phyloP scores from a whole-genome alignment of 2,329 filamentous ascomycete genomes.

The Grosmannia clavigera region DNA sequence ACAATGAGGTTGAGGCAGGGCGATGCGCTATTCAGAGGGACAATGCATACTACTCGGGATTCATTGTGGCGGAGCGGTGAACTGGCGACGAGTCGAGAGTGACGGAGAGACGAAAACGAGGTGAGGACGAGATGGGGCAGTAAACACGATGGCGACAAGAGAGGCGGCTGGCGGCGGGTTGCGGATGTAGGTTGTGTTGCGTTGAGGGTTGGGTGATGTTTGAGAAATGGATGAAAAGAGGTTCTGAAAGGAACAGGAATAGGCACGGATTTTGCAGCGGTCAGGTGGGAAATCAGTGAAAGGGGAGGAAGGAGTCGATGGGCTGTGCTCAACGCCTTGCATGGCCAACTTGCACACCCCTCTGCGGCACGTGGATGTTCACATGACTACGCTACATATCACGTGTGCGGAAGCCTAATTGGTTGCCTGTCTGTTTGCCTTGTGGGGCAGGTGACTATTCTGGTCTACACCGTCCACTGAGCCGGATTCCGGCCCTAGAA shows the following conservation, averaged over 20 bases:
- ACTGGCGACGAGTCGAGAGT: neutral
- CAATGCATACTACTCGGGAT: constrained; percentile 67
- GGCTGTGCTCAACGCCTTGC: neutral
- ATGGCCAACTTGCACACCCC: neutral
- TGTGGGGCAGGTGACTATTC: neutral
- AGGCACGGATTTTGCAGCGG: neutral
- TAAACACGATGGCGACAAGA: neutral
- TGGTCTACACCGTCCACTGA: no score
- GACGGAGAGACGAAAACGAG: neutral
- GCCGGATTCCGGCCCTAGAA: no score
- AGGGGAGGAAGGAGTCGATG: neutral
- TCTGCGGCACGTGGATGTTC: constrained; percentile 7
- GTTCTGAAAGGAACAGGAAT: neutral
- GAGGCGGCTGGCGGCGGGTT: neutral
- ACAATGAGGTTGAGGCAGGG: neutral
- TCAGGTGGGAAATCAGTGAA: constrained; percentile 5
- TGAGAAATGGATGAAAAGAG: neutral
- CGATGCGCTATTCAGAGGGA: neutral
- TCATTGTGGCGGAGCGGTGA: constrained; percentile 49
- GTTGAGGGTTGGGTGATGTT: neutral
- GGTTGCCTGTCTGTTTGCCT: neutral
- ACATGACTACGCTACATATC: constrained; percentile 5
- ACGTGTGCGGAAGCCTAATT: neutral
- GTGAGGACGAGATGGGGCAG: neutral
- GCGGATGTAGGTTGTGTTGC: neutral